These are phyloP conservation scores for Boletus sp. DNA, from an alignment of 1,284 basidiomycete species.

Conservation along the genomic window DNA sequence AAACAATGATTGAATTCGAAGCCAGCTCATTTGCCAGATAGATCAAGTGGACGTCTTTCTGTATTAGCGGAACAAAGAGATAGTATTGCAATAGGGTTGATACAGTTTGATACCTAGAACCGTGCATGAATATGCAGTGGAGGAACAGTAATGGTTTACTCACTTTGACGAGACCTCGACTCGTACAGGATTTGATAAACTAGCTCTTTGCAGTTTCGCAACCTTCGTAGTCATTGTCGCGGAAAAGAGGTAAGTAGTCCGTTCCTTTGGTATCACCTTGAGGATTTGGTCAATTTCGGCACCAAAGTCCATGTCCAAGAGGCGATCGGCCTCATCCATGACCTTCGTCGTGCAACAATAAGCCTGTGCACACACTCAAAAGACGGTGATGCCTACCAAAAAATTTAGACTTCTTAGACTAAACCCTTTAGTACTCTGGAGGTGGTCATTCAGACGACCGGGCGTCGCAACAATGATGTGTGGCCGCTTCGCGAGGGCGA, in stretches of 20 bases:
- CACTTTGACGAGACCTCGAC: conserved; percentile 94
- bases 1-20: conserved; percentile 94
- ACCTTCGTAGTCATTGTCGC: conserved; percentile 99
- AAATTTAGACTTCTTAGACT: conserved; percentile 86
- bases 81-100: conserved; percentile 96
- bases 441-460: conserved; percentile 91
- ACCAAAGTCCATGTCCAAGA: conserved; percentile 98
- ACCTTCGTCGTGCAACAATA: conserved; percentile 52
- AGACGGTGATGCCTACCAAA: conserved; percentile 55
- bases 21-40: conserved; percentile 89
- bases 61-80: conserved; percentile 88
- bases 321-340: conserved; percentile 95
- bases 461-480: conserved; percentile 99
- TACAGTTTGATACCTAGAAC: conserved; percentile 89
- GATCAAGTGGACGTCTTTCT: conserved; percentile 92
- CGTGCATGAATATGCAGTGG: conserved; percentile 3
- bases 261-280: conserved; percentile 92
- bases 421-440: conserved; percentile 99
- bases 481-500: conserved; percentile 91
- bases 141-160: conserved; percentile 27
- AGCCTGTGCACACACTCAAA: not conserved
- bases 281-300: conserved; percentile 97
- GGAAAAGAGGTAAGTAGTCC: conserved; percentile 96
- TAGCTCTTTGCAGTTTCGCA: conserved; percentile 96
- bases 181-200: conserved; percentile 90